Percentiles rank a stretch among this genome's conserved stretches.
Conservation (phyloP, 2,329 filamentous ascomycete species). For the Fusarium sambucinum region DNA sequence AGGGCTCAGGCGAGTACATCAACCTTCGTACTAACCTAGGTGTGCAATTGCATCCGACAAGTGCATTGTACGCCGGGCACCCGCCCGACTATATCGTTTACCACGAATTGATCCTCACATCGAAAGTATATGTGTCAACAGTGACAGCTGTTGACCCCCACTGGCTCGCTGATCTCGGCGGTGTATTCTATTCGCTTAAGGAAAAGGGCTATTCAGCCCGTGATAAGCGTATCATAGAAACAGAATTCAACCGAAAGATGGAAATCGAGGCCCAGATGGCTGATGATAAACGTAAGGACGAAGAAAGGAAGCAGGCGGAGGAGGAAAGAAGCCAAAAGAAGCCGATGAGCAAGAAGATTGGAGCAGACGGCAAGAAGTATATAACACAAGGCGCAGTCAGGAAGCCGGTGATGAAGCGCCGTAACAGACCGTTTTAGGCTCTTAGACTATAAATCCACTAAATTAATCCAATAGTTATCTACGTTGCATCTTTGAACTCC, state of each 20-base stretch:
- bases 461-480: not conserved
- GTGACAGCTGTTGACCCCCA: slow-evolving; percentile 96
- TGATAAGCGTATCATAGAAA: slow-evolving; percentile 88
- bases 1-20: slow-evolving; percentile 96
- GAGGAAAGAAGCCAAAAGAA: slow-evolving; percentile 59
- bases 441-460: not conserved
- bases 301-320: slow-evolving; percentile 66
- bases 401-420: slow-evolving; percentile 69
- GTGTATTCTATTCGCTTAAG: slow-evolving; percentile 97
- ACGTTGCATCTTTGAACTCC: too few species aligned
- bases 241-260: slow-evolving; percentile 91
- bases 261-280: slow-evolving; percentile 95
- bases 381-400: slow-evolving; percentile 72
- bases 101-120: slow-evolving; percentile 96
- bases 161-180: slow-evolving; percentile 96
- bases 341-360: slow-evolving; percentile 52
- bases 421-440: slow-evolving; percentile 64
- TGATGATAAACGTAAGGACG: slow-evolving; percentile 79
- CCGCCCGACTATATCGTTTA: slow-evolving; percentile 98
- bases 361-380: slow-evolving; percentile 64
- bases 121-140: slow-evolving; percentile 97
- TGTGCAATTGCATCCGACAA: slow-evolving; percentile 94
- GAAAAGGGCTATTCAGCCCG: slow-evolving; percentile 94
- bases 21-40: slow-evolving; percentile 95
- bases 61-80: slow-evolving; percentile 92